These are phyloP conservation scores for Botrytis aclada DNA, from an alignment of 2,329 filamentous ascomycete species.

Conservation along the genomic window DNA sequence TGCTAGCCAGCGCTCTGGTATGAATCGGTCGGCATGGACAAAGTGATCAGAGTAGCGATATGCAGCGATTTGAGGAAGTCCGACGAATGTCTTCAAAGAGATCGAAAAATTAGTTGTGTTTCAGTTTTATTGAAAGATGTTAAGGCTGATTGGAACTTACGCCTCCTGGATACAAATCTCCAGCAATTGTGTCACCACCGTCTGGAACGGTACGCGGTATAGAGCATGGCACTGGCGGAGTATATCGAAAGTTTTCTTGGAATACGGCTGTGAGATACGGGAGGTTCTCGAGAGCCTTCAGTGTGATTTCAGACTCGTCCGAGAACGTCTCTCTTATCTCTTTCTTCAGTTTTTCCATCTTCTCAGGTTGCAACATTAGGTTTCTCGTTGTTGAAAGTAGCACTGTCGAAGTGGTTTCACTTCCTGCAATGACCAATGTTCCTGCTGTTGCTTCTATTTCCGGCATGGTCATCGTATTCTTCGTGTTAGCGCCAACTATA, in stretches of 20 bases:
- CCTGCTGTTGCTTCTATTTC: slow-evolving; percentile 19
- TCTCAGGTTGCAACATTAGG: slow-evolving; percentile 37
- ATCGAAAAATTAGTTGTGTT: neutral
- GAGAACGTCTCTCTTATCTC: slow-evolving; percentile 44
- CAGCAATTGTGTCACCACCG: neutral
- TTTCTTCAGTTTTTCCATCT: slow-evolving; percentile 35
- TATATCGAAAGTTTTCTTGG: slow-evolving; percentile 13
- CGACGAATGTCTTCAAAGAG: slow-evolving; percentile 18
- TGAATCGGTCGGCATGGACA: slow-evolving; percentile 14
- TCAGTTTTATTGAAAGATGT: neutral
- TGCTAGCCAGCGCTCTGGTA: slow-evolving; percentile 37
- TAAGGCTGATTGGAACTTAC: neutral
- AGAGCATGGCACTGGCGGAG: slow-evolving; percentile 11
- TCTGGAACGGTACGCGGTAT: neutral
- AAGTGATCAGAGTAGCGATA: slow-evolving; percentile 17
- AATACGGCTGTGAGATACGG: slow-evolving; percentile 1
- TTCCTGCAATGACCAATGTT: slow-evolving; percentile 21
- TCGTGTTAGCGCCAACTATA: slow-evolving; percentile 25
- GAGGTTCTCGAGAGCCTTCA: slow-evolving; percentile 21
- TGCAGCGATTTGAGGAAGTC: neutral
- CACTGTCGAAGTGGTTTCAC: slow-evolving; percentile 23
- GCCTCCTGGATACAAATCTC: slow-evolving; percentile 13
- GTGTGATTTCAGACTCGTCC: slow-evolving; percentile 41
- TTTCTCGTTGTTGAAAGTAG: slow-evolving; percentile 23
- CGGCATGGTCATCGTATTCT: slow-evolving; percentile 21